Evolutionary conservation across 1,284 basidiomycete genomes (phyloP), one percentile per base, ranked within the genome.

Genomic region (Phenoliferia sp.): DNA sequence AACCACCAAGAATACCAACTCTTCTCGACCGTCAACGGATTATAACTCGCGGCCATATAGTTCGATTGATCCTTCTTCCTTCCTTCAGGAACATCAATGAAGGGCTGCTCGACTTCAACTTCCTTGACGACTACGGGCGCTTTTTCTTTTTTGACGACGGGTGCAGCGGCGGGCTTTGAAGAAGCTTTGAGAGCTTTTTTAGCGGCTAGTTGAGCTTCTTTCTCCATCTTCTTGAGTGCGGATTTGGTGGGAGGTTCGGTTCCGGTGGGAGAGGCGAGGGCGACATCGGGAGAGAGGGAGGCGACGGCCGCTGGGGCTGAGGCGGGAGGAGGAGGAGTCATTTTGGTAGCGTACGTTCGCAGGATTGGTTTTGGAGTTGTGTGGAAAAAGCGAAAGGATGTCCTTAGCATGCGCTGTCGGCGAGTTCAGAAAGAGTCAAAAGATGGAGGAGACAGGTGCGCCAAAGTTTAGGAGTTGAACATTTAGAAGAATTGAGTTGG

Each of bases 1-100:
- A 88, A 84, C 96, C 96, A 99, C 96, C 96, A 99, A 76, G 95
- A 92, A 78, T 97, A 99, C 93, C 96, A 98, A 15, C 93, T 90
- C 7, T 94, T 85, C 79, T 99, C 96, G 71, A 99, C 89, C 62
- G 92, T 92, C 73, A 90, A 88, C 16, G 95, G 96, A 79, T 99
- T 95, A 82, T 98, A 99, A 5, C 90, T 90, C 35, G 85, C 84
- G 16, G 90, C 85, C 89, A 97, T 94, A 7, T 92, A 90, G 71
- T 88, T 84, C 3, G 89, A 87, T 68, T 97, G 83, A 80, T 98
- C 72, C 68, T 73, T 73, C 61, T 66, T 68, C 22, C 69, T 31
- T 2, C 72, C 72, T 17, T 63, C 70, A 3, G 66, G 68, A 3
- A 72, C 70, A 5, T 71, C 70, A 44, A 65, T 61, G 61, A 69